Conservation (phyloP, 1,139 yeast genomes). For the Geotrichum cucujoidarum region DNA sequence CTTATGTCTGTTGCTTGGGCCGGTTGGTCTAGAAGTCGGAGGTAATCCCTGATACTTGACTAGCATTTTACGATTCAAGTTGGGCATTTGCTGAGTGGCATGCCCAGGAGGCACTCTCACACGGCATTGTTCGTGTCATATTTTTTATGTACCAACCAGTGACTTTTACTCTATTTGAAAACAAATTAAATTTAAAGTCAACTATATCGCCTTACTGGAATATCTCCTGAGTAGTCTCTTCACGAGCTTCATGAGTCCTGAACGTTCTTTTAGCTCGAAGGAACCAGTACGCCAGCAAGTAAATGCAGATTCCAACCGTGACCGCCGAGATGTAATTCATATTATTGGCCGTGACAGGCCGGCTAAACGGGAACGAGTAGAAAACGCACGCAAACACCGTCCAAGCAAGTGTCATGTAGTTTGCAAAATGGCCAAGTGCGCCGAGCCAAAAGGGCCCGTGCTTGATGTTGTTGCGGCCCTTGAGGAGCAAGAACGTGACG, state of each 20-base stretch:
- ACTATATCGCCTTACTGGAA: no score
- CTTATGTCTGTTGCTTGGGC: neutral
- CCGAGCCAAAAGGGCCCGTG: conserved; percentile 74
- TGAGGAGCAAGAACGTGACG: conserved; percentile 47
- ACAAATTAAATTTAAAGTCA: no score
- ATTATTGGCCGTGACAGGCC: conserved; percentile 55
- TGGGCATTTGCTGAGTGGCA: no score
- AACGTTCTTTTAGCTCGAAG: conserved; percentile 8
- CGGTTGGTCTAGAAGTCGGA: neutral
- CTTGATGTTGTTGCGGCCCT: conserved; percentile 55
- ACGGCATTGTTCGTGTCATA: no score
- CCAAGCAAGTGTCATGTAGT: conserved; percentile 56
- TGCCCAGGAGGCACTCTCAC: no score
- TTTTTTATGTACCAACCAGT: no score
- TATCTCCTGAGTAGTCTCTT: no score
- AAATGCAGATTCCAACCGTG: conserved; percentile 18
- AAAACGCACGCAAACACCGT: conserved; percentile 61
- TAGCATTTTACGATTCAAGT: no score
- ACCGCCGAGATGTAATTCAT: conserved; percentile 76
- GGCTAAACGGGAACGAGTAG: conserved; percentile 68
- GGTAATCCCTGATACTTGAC: neutral
- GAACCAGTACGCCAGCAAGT: conserved; percentile 10
- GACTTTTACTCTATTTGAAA: no score
- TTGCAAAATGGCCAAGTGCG: conserved; percentile 50
- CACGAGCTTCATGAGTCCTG: no score